Base-by-base conservation (phyloP, 1,139 yeast species). In the Taphrina sp. region DNA sequence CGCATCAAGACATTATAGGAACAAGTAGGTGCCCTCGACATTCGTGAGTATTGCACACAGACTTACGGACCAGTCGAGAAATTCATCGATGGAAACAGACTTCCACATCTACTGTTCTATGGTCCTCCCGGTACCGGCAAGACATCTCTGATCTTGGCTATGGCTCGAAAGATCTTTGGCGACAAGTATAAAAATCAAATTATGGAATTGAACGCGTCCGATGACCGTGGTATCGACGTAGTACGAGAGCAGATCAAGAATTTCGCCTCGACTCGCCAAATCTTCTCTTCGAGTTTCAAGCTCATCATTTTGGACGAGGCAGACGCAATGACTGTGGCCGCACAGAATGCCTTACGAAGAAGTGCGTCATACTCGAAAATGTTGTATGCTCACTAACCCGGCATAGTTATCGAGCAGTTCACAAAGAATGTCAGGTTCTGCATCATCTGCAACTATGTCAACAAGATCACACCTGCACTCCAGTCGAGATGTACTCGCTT, bases 121-220 rank as follows among this genome's bases (percentile, higher is more conserved):
- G 97, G 97, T 0, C 96, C 97, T 3, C 96, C 97, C 49, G 97
- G 97, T 29, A 90, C 97, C 0, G 97, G 97, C 61, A 90, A 90
- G 66, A 90, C 97, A 0, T 88, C 96, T 0, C 89, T 96, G 0
- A 84, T 90, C 49, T 72, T 90, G 55, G 96, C 96, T 1, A 73
- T 90, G 62, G 90, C 96, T 1, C 84, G 82, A 64, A 90, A 87
- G 65, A 71, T 90, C 45, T 90, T 81, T 66, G 96, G 88, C n/a
- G 97, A 90, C 70, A 71, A 90, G 61, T 72, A 26, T 41, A 41
- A 47, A n/a, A 47, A 54, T 31, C 56, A 52, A 23, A 37, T 52
- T 3, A 44, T 49, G 56, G 97, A 95, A 65, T 78, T 94, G 64
- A 85, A 85, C 66, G 95, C 95, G 2, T 82, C 89, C 0, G 95